Conservation (phyloP, 768 basidiomycete genomes). For the Lentinula edodes region DNA sequence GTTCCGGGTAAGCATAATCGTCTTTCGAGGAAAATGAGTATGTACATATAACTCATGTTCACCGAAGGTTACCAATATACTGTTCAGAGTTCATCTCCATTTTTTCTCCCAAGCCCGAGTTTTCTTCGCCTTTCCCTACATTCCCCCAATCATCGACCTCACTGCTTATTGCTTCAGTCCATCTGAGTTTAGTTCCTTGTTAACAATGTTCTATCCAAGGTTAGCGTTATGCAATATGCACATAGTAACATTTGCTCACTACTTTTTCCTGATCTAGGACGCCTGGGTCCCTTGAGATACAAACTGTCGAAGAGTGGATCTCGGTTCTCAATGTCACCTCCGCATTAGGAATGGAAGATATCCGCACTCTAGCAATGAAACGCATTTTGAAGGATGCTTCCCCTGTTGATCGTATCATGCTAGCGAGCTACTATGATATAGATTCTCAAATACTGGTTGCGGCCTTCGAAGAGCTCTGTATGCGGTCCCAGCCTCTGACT, state of each 20-base stretch:
- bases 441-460: background rate
- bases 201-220: background rate
- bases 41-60: background rate
- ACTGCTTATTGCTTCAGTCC: background rate
- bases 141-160: background rate
- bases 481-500: background rate
- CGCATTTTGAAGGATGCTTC: background rate
- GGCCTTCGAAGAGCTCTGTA: conserved; percentile 2
- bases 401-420: background rate
- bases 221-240: background rate
- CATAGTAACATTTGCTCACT: background rate
- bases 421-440: background rate
- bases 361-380: background rate
- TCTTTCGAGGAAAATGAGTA: background rate
- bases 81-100: conserved; percentile 1
- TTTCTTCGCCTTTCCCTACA: background rate
- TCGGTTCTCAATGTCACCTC: background rate
- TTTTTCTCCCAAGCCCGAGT: background rate
- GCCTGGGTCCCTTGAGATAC: background rate
- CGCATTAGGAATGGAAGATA: background rate
- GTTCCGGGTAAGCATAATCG: background rate
- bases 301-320: background rate
- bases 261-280: background rate
- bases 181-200: background rate
- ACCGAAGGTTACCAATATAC: background rate